These are phyloP conservation scores for Xylaria grammica DNA, from an alignment of 495 filamentous ascomycete species.

Conservation along the genomic window DNA sequence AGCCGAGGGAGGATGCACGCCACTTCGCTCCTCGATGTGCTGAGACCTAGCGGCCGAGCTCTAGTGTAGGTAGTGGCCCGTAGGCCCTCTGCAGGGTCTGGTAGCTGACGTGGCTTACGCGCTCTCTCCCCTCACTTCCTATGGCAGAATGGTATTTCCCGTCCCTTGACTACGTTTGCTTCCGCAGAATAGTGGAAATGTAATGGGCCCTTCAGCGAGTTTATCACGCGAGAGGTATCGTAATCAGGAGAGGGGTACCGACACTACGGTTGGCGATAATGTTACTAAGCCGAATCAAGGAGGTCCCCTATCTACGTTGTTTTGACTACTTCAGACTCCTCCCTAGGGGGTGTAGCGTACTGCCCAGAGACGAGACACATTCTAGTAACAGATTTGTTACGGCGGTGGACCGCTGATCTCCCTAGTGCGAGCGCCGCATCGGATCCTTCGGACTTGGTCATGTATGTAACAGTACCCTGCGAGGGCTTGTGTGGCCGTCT, in stretches of 20 bases:
- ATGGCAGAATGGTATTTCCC: not conserved
- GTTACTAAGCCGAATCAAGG: constrained; percentile 18
- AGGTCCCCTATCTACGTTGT: not conserved
- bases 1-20: constrained; percentile 13
- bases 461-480: not conserved
- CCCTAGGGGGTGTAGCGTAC: too few species aligned
- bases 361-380: not conserved
- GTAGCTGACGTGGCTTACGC: constrained; percentile 11
- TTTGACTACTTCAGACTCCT: too few species aligned
- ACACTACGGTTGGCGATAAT: constrained; percentile 15
- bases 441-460: constrained; percentile 15
- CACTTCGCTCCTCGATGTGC: constrained; percentile 10
- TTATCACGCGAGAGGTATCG: constrained; percentile 11
- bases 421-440: not conserved
- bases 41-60: too few species aligned
- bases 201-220: not conserved
- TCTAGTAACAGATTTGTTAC: constrained; percentile 9
- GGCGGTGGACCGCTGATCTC: not conserved
- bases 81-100: constrained; percentile 2
- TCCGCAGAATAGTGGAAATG: not conserved
- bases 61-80: constrained; percentile 1
- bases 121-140: not conserved
- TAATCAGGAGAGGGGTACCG: constrained; percentile 21
- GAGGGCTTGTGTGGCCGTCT: constrained; percentile 6
- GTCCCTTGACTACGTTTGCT: not conserved